Evolutionary conservation across 176 grass and related monocot genomes (phyloP), one percentile per base, ranked within the genome.

Genomic region (Phoenix roebelenii): DNA sequence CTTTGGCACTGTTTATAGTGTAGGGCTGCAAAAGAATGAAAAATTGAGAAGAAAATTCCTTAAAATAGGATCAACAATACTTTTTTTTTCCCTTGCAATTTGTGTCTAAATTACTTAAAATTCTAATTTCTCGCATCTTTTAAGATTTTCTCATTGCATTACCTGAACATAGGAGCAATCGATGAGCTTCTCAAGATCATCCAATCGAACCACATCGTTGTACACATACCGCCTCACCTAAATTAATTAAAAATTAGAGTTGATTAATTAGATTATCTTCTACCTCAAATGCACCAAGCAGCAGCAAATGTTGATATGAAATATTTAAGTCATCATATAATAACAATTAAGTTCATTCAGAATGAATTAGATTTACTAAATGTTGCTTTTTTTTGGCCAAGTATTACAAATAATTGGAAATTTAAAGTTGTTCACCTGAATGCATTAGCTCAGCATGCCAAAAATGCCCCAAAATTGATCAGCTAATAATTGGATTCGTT

Each of bases 1-100:
- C 93, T 79, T 98, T 98, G 3, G 93, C 87, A 16, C 88, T 88
- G 76, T 98, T 98, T 69, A 92, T 98, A 30, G 93, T 98, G 76
- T 98, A 98, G 20, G 93, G 79, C 93, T 98, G 79, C 58, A 35
- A 15, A 49, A 24, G 25, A 18, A 5, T 1, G 2, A 58, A 7
- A 69, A 56, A 7, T 2, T 7, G 20, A 48, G 20, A 23, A 6
- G 1, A 2, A 5, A 18, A 1, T 19, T 0, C 23, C 16, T 44
- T 22, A 49, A 49, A 16, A 12, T 25, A 23, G 16, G 5, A 17
- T 18, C 14, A 69, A 50, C 18, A 44, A 17, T 5, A 20, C 4
- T 5, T 29, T 29, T 25, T 29, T 29, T 25, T 3, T 3, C 16
- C 53, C 1, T 3, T 1, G 18, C 4, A 49, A 1, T 15, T 29